Evolutionary conservation across 2,329 filamentous ascomycete genomes (phyloP).

Genomic region (Zasmidium angulare): DNA sequence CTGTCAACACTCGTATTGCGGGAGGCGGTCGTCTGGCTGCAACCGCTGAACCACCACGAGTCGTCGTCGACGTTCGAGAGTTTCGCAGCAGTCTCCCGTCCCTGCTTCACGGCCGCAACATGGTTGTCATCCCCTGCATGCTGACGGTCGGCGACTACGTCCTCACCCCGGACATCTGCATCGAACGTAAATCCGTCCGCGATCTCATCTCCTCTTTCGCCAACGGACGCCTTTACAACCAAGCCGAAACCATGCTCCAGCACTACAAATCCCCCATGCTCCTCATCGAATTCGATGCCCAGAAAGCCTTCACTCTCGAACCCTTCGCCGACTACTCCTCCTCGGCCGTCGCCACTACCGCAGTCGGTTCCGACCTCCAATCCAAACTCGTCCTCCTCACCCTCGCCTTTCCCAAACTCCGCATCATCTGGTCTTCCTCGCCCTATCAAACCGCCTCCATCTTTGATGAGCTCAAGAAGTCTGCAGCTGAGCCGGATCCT

Average conservation of each 20-base stretch:
- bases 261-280: conserved; percentile 89
- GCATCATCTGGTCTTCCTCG: conserved; percentile 89
- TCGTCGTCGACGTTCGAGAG: conserved; percentile 94
- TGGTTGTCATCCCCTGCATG: conserved; percentile 90
- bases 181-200: conserved; percentile 90
- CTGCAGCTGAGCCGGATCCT: conserved; percentile 87
- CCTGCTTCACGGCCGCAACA: conserved; percentile 82
- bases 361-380: conserved; percentile 74
- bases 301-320: conserved; percentile 91
- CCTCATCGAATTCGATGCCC: conserved; percentile 95
- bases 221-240: conserved; percentile 86
- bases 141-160: conserved; percentile 96
- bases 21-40: conserved; percentile 83
- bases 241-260: conserved; percentile 90
- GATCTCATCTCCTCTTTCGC: conserved; percentile 90
- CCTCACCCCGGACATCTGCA: conserved; percentile 82
- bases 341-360: conserved; percentile 58
- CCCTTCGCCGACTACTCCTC: conserved; percentile 56
- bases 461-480: conserved; percentile 88
- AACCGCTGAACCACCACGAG: conserved; percentile 81
- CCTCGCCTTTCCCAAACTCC: conserved; percentile 82
- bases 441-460: conserved; percentile 98
- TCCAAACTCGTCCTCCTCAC: conserved; percentile 90
- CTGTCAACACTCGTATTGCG: conserved; percentile 93
- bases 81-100: conserved; percentile 92